Percentiles rank a stretch among this genome's conserved stretches.
These are phyloP conservation scores for Cutaneotrichosporon dermatis DNA, from an alignment of 1,284 basidiomycete genomes.

Conservation along the genomic window DNA sequence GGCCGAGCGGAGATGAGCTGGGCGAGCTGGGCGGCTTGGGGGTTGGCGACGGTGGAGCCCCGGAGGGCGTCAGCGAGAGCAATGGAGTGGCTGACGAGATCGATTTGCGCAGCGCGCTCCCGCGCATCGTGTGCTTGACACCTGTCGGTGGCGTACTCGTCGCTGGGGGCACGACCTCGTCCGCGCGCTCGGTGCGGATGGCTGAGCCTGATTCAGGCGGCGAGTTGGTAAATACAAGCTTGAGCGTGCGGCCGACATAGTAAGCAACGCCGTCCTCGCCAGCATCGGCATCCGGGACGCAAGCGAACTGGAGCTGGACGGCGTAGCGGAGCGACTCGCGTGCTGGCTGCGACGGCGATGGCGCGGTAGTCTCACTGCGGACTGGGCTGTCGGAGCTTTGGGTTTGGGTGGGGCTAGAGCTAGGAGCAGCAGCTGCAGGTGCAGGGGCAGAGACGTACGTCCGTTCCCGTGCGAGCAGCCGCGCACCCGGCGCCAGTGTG, in stretches of 20 bases:
- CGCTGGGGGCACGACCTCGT: slow-evolving; percentile 39
- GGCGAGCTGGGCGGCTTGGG: too few species aligned
- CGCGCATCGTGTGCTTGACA: background rate
- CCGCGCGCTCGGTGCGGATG: slow-evolving; percentile 35
- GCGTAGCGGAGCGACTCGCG: slow-evolving; percentile 45
- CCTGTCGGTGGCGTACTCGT: background rate
- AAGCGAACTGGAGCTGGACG: slow-evolving; percentile 50
- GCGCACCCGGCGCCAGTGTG: slow-evolving; percentile 38
- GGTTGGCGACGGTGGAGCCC: too few species aligned
- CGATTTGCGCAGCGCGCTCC: background rate
- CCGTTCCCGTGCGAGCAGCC: slow-evolving; percentile 42
- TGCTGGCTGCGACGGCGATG: background rate
- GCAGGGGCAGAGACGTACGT: slow-evolving; percentile 27
- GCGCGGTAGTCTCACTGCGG: too few species aligned
- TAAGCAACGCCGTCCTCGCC: slow-evolving; percentile 18
- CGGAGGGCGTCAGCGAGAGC: too few species aligned
- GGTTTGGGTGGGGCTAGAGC: slow-evolving; percentile 24
- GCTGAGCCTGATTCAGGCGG: slow-evolving; percentile 23
- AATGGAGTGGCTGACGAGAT: background rate
- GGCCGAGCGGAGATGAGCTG: too few species aligned
- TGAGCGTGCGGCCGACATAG: slow-evolving; percentile 40
- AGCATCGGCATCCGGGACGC: slow-evolving; percentile 10
- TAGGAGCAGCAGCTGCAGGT: slow-evolving; percentile 25
- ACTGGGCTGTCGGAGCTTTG: background rate
- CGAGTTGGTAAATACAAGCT: slow-evolving; percentile 39